These are phyloP conservation scores for Crassisporium funariophilum DNA, from an alignment of 768 basidiomycete species.

Conservation along the genomic window DNA sequence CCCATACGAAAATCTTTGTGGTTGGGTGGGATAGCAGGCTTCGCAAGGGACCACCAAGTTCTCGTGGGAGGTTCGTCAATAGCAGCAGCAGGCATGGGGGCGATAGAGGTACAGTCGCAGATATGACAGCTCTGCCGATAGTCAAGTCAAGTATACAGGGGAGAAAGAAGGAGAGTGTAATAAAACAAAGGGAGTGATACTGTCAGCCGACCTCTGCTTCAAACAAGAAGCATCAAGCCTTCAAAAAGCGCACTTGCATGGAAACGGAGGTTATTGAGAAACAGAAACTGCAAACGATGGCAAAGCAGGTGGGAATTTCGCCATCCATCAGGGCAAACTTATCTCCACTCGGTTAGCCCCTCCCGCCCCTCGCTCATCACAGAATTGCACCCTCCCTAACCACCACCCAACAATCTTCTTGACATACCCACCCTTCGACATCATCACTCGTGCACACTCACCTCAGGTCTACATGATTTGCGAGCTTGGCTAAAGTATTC, in stretches of 20 bases:
- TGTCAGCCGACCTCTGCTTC: too few relatives aligned
- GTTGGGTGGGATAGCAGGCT: constrained; percentile 20
- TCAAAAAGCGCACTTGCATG: too few relatives aligned
- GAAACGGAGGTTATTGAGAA: too few relatives aligned
- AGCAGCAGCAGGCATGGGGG: constrained; percentile 37
- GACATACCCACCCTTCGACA: too few relatives aligned
- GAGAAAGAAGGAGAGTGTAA: constrained; percentile 19
- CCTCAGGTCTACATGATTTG: too few relatives aligned
- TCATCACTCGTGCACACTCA: too few relatives aligned
- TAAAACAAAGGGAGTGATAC: constrained; percentile 21
- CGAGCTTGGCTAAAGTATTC: too few relatives aligned
- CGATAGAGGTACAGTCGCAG: too few relatives aligned
- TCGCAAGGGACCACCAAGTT: constrained; percentile 49
- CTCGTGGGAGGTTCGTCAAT: constrained; percentile 33
- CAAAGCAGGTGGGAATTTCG: constrained; percentile 14
- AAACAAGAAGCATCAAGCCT: too few relatives aligned
- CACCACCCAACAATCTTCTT: too few relatives aligned
- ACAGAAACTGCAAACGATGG: constrained; percentile 13
- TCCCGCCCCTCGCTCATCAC: constrained; percentile 10
- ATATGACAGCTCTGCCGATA: too few relatives aligned
- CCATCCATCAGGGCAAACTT: constrained; percentile 24
- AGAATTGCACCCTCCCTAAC: too few relatives aligned
- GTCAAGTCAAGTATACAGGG: constrained; percentile 14
- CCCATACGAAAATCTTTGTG: constrained; percentile 32
- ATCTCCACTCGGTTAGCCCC: constrained; percentile 10